Evolutionary conservation across 139 green algal species (phyloP), one percentile per base, ranked within the genome.

Genomic region (Limnomonas spitsbergensis): DNA sequence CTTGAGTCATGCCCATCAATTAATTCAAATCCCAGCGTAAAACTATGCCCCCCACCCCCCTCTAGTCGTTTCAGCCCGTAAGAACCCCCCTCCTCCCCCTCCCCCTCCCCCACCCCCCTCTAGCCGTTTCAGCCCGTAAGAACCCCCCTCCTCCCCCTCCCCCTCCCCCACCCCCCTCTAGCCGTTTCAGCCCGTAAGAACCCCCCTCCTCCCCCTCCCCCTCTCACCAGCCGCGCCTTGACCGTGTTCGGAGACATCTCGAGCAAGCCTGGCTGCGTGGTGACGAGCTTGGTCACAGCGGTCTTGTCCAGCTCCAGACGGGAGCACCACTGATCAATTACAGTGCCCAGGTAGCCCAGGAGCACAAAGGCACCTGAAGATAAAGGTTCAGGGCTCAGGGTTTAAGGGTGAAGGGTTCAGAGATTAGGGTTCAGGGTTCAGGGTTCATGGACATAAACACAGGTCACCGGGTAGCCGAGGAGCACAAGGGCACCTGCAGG

Each of bases 241-340:
- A 90, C 76, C 1, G 83, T 88, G 42, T 79, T 87, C 69, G 86
- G 76, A 7, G 75, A 77, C 56, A 90, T 72, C 36, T 87, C 81
- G 38, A 88, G 73, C 39, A 90, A 81, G 24, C 78, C 81, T 0
- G 86, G 86, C 69, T 85, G 78, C 1, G 29, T 20, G 1, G 40
- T n/a, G n/a, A 85, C 40, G 73, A 90, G 73, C 52, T 72, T 38
- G 1, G 39, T n/a, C 24, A 86, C 73, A 0, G 54, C 78, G 32
- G 78, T 32, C 1, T 7, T 2, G 3, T 75, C 53, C 3, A 88
- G 29, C 4, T 38, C 74, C 37, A 76, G 38, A 6, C 69, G 40
- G 0, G 39, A 31, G 24, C 27, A 27, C 77, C 73, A 75, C 38
- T 47, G 54, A 0, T 53, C 78, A 29, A 36, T 66, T n/a, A 40